phyloP scores from a whole-genome alignment of 345 rosid species.

The Arabidopsis suecica region DNA sequence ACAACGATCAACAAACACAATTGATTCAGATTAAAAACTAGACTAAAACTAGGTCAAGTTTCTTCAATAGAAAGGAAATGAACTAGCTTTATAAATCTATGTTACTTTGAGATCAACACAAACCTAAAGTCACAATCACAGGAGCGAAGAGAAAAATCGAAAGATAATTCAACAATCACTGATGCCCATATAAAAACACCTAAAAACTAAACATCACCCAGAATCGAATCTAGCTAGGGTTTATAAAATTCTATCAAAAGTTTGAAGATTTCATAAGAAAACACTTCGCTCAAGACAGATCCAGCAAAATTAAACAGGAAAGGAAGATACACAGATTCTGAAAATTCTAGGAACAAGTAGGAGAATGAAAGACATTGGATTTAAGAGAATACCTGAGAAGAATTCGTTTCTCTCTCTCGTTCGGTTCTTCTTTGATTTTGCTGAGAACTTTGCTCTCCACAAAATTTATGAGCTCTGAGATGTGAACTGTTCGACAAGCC shows the following conservation, averaged over 20 bases:
- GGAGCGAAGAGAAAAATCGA: background rate
- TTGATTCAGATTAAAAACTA: background rate
- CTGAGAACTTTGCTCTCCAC: slow-evolving; percentile 16
- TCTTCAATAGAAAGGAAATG: background rate
- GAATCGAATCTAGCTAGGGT: slow-evolving; percentile 19
- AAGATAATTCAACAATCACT: background rate
- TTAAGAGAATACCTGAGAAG: slow-evolving; percentile 15
- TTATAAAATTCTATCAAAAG: background rate
- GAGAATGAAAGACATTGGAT: background rate
- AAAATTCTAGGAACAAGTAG: background rate
- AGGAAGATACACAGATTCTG: background rate
- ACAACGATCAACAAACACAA: background rate
- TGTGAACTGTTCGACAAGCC: slow-evolving; percentile 44
- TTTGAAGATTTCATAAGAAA: slow-evolving; percentile 4
- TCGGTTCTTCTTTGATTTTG: slow-evolving; percentile 22
- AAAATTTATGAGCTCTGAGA: background rate
- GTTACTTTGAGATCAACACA: background rate
- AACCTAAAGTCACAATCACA: slow-evolving; percentile 5
- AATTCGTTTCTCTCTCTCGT: slow-evolving; percentile 2
- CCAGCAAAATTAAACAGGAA: slow-evolving; percentile 4
- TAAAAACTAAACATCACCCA: background rate
- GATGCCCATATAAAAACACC: background rate
- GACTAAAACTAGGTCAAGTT: background rate
- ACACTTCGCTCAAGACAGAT: slow-evolving; percentile 13
- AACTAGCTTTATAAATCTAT: background rate